Evolutionary conservation across 2,329 filamentous ascomycete species (phyloP).

Genomic region (Aspergillus quadricinctus): DNA sequence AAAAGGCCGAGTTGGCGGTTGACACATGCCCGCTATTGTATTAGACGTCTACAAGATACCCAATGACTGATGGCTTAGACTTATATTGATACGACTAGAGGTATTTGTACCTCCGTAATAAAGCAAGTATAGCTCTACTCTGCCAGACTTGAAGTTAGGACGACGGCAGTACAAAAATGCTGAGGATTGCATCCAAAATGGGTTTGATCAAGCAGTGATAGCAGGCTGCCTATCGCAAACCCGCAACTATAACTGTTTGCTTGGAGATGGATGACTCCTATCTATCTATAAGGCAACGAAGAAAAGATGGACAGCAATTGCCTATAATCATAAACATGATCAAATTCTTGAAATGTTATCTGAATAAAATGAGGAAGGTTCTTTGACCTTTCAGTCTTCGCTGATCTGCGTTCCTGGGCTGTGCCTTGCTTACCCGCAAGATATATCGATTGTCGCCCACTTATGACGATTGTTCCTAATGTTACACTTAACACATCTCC

Average conservation of each 20-base stretch:
- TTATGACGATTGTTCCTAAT: background rate
- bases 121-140: background rate
- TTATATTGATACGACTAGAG: background rate
- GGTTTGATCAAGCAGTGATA: background rate
- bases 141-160: background rate
- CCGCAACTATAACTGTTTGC: too few relatives aligned
- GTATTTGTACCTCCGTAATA: background rate
- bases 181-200: background rate
- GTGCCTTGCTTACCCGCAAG: background rate
- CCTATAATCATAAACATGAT: background rate
- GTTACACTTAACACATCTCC: background rate
- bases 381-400: background rate
- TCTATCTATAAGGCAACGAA: background rate
- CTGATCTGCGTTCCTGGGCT: background rate
- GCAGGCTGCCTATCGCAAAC: background rate
- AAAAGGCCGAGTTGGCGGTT: slow-evolving; percentile 31
- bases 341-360: background rate
- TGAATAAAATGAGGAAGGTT: background rate
- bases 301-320: background rate
- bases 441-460: background rate
- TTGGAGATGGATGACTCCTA: background rate
- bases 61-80: background rate
- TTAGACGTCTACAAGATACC: slow-evolving; percentile 18
- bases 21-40: slow-evolving; percentile 7
- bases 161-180: background rate